phyloP scores from a whole-genome alignment of 148 eudicot species.

The Euryodendron excelsum region DNA sequence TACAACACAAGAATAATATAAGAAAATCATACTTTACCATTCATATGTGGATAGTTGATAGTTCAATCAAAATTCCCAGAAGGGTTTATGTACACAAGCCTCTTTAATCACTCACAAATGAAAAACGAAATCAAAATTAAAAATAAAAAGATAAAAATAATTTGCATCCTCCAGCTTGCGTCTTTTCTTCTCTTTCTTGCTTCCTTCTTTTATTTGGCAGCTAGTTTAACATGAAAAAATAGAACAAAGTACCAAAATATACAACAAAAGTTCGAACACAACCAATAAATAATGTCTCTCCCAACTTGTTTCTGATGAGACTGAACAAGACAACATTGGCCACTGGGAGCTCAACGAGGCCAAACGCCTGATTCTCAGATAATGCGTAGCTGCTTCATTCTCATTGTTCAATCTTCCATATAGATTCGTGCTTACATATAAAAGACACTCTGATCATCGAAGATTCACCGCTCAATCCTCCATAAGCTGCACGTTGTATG shows the following conservation, averaged over 20 bases:
- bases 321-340: not conserved
- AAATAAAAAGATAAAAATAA: not conserved
- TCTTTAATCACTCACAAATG: slow-evolving; percentile 5
- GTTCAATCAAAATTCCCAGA: not conserved
- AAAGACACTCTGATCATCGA: not conserved
- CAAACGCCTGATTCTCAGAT: not conserved
- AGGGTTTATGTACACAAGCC: slow-evolving; percentile 18
- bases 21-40: not conserved
- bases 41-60: not conserved
- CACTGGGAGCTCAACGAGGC: not conserved
- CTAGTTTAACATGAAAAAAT: not conserved
- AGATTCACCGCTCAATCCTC: slow-evolving; percentile 28
- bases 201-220: not conserved
- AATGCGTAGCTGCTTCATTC: not conserved
- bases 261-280: not conserved
- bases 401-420: not conserved
- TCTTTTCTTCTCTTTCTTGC: not conserved
- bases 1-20: not conserved
- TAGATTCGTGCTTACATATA: too few species aligned
- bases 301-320: not conserved
- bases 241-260: not conserved
- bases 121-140: not conserved
- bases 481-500: slow-evolving; percentile 29
- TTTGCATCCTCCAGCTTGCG: not conserved
- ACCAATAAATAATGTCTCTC: not conserved